Evolutionary conservation across 176 grass and related monocot species (phyloP).

Genomic region (Saccharum spontaneum): DNA sequence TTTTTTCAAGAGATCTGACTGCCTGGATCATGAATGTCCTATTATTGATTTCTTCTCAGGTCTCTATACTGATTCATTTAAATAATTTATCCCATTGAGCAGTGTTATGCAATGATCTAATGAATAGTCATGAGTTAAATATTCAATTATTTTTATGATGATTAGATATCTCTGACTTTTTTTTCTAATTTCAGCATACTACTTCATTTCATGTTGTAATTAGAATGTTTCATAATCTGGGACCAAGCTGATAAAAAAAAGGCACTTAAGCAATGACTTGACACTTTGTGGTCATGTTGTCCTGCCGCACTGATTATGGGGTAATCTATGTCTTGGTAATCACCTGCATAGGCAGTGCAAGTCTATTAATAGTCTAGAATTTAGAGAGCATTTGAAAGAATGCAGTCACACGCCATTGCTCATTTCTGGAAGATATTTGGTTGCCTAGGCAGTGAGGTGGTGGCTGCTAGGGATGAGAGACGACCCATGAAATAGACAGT

Average conservation of each 20-base stretch:
- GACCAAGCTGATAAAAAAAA: background rate
- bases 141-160: background rate
- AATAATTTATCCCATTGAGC: background rate
- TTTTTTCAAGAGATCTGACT: background rate
- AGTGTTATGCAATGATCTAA: background rate
- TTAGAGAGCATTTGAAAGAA: background rate
- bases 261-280: background rate
- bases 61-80: slow-evolving; percentile 8
- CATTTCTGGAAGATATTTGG: background rate
- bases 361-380: background rate
- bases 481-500: background rate
- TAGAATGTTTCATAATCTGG: background rate
- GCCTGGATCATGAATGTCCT: background rate
- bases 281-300: background rate
- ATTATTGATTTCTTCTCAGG: slow-evolving; percentile 12
- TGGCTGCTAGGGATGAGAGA: background rate
- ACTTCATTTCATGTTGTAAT: background rate
- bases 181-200: background rate
- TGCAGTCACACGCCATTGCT: background rate
- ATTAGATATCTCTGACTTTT: background rate
- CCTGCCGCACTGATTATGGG: background rate
- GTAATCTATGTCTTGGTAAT: background rate
- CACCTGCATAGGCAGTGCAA: background rate
- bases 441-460: background rate
- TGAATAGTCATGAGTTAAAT: background rate